Evolutionary conservation across 2,329 filamentous ascomycete species (phyloP).

Genomic region (Endocalyx cinctus): DNA sequence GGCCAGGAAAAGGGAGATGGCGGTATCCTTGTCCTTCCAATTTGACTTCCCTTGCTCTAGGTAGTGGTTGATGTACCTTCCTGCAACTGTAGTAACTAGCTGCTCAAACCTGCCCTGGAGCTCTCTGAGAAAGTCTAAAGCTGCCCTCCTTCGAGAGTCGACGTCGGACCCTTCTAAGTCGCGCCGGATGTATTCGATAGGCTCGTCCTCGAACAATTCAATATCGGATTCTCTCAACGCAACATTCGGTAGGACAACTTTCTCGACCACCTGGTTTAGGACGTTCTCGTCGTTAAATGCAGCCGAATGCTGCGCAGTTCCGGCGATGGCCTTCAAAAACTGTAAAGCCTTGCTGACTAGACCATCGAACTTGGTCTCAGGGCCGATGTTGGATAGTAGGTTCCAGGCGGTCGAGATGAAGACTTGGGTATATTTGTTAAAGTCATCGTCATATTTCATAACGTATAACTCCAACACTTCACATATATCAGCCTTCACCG

Average conservation of each 20-base stretch:
- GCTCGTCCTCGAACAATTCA: slow-evolving; percentile 96
- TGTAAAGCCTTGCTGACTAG: slow-evolving; percentile 92
- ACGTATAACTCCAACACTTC: slow-evolving; percentile 86
- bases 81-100: slow-evolving; percentile 81
- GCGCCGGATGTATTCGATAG: slow-evolving; percentile 93
- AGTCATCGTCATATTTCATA: slow-evolving; percentile 93
- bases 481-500: slow-evolving; percentile 89
- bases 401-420: slow-evolving; percentile 92
- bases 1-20: slow-evolving; percentile 92
- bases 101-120: slow-evolving; percentile 85
- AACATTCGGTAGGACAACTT: slow-evolving; percentile 92
- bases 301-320: slow-evolving; percentile 70
- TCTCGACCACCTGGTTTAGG: slow-evolving; percentile 84
- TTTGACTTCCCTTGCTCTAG: slow-evolving; percentile 74
- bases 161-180: slow-evolving; percentile 96
- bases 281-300: slow-evolving; percentile 81
- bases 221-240: slow-evolving; percentile 88
- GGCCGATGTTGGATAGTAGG: slow-evolving; percentile 78
- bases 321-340: slow-evolving; percentile 86
- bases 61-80: slow-evolving; percentile 82
- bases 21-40: slow-evolving; percentile 97
- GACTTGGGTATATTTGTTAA: slow-evolving; percentile 70
- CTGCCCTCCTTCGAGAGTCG: slow-evolving; percentile 84
- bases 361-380: slow-evolving; percentile 89
- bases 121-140: slow-evolving; percentile 88